Evolutionary conservation across 148 eudicot genomes (phyloP).

Genomic region (Linanthus parryae): DNA sequence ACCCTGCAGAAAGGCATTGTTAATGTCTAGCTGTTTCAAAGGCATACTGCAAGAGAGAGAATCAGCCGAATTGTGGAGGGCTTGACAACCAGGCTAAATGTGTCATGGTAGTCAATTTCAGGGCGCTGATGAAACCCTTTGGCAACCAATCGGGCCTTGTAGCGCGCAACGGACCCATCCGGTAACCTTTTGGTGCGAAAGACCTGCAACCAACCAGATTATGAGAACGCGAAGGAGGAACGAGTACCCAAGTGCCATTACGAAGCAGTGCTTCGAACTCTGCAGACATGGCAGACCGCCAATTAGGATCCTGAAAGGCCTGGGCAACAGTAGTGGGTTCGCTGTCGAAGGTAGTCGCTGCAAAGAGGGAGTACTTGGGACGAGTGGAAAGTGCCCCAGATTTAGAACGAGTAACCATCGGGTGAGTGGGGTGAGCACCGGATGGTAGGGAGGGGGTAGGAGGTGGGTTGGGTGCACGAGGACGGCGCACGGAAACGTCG

Average conservation of each 20-base stretch:
- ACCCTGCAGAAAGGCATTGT: not conserved
- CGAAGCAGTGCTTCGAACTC: not conserved
- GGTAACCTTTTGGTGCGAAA: not conserved
- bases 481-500: too few species aligned
- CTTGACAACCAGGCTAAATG: slow-evolving; percentile 1
- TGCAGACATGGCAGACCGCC: not conserved
- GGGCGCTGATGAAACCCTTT: not conserved
- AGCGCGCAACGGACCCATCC: not conserved
- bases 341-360: not conserved
- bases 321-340: not conserved
- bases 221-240: not conserved
- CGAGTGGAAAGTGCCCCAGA: not conserved
- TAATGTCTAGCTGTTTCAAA: not conserved
- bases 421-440: too few species aligned
- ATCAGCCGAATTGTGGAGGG: not conserved
- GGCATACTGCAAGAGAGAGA: not conserved
- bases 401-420: not conserved
- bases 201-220: not conserved
- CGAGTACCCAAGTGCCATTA: not conserved
- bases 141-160: not conserved
- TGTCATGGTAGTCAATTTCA: not conserved
- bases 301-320: not conserved
- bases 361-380: too few species aligned
- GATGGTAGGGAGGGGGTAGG: too few species aligned
- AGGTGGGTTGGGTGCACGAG: too few species aligned